Evolutionary conservation across 805 yeast species (phyloP).

Genomic region (Wickerhamomyces bovis): DNA sequence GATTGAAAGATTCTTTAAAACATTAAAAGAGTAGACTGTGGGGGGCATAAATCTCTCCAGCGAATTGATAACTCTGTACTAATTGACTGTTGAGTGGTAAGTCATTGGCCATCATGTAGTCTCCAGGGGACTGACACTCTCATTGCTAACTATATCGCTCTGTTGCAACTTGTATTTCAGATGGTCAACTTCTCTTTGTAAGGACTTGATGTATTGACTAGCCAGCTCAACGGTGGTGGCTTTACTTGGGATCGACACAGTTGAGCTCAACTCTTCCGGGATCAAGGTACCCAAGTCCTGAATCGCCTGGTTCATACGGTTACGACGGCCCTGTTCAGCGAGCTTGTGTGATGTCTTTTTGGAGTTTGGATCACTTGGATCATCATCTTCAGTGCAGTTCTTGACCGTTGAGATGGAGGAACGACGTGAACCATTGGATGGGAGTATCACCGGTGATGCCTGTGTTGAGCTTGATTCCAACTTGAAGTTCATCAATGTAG

Average conservation of each 20-base stretch:
- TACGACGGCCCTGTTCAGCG: conserved; percentile 95
- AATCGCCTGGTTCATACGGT: conserved; percentile 84
- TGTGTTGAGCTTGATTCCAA: conserved; percentile 6
- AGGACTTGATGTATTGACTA: conserved; percentile 52
- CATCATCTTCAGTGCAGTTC: conserved; percentile 11
- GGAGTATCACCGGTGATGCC: conserved; percentile 17
- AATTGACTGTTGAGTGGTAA: neutral
- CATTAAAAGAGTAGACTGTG: neutral
- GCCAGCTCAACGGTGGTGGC: conserved; percentile 96
- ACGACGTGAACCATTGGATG: conserved; percentile 5
- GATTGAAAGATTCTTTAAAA: neutral
- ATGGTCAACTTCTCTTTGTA: conserved; percentile 32
- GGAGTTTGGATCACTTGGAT: conserved; percentile 6
- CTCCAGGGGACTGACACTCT: conserved; percentile 26
- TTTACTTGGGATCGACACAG: conserved; percentile 68
- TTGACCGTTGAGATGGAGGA: conserved; percentile 7
- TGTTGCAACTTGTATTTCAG: conserved; percentile 11
- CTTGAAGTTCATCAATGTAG: conserved; percentile 22
- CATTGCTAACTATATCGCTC: conserved; percentile 18
- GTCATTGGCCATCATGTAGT: conserved; percentile 10
- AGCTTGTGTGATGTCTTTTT: conserved; percentile 59
- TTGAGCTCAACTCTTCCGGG: conserved; percentile 51
- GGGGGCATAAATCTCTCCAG: neutral
- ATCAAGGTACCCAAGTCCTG: conserved; percentile 64
- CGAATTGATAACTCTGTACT: too few species aligned